Conservation (phyloP, 768 basidiomycete species). For the Kwoniella sp. region DNA sequence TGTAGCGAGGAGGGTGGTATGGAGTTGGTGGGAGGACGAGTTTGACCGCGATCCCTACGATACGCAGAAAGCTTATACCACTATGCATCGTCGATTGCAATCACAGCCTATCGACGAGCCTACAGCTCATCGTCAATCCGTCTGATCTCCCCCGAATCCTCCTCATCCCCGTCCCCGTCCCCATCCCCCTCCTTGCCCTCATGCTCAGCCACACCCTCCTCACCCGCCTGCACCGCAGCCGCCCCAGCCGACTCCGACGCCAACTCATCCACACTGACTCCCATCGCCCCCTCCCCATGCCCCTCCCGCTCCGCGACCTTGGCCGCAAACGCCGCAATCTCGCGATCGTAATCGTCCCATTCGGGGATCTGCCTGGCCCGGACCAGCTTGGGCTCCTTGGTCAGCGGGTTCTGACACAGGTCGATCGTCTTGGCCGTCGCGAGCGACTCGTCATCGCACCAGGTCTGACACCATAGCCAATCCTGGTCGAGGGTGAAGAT, state of each 20-base stretch:
- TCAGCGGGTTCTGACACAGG: conserved; percentile 92
- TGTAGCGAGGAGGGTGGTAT: too few species aligned
- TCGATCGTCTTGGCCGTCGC: conserved; percentile 60
- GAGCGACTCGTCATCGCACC: conserved; percentile 64
- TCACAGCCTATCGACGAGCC: too few species aligned
- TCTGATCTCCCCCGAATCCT: conserved; percentile 1
- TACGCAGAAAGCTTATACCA: too few species aligned
- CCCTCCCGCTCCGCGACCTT: conserved; percentile 38
- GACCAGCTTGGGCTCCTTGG: conserved; percentile 93
- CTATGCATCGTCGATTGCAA: too few species aligned
- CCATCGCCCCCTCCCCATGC: conserved; percentile 20
- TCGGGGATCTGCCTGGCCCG: conserved; percentile 93
- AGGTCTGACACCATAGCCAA: conserved; percentile 99
- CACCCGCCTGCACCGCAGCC: neutral
- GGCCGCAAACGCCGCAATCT: conserved; percentile 78
- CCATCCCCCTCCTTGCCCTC: neutral
- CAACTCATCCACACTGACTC: conserved; percentile 38
- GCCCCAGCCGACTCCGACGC: conserved; percentile 9
- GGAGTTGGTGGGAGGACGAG: too few species aligned
- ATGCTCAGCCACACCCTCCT: neutral
- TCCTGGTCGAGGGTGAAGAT: conserved; percentile 86
- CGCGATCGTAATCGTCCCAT: conserved; percentile 90
- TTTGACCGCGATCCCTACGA: too few species aligned
- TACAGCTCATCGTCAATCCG: conserved; percentile 15
- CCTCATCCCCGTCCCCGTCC: neutral